Base-by-base conservation (phyloP, 2,329 filamentous ascomycete genomes). In the Samsoniella hepiali region DNA sequence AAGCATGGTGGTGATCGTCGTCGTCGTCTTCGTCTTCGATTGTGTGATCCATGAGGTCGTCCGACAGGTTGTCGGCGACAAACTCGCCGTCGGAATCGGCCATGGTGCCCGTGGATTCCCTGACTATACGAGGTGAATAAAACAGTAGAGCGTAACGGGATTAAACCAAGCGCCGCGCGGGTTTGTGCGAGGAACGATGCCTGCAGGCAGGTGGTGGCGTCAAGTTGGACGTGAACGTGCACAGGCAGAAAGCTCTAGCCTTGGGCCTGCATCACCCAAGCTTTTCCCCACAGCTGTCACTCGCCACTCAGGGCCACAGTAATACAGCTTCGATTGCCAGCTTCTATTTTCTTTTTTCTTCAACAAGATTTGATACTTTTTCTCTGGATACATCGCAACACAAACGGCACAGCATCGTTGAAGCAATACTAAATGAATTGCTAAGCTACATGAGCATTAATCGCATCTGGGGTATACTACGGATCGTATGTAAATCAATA, bases 41-140 rank as follows among this genome's bases (percentile, higher is more conserved):
- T 50, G 76, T 78, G 68, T 82, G 78, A 68, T 80, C 79, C 66
- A 80, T 77, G 65, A 87, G 80, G 67, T 89, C 88, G 70, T 89
- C 87, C 31, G 87, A 89, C 73, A 81, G 79, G 69, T 84, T 84
- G 65, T 86, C 83, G 67, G 74, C 84, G 65, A 89, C 82, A 73
- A 86, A 91, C 68, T 91, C 88, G 74, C 85, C 88, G 72, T 91
- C 89, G 22, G 88, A 91, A 76, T 90, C 88, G 63, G 87, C 86
- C 89, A 91, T 91, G 67, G 65, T 66, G 64, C 56, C 27, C n/a
- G 47, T 3, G n/a, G 38, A 9, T 45, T 17, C 40, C 40, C 10
- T n/a, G 8, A 11, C 7, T 22, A 36, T 54, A 15, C 42, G 22
- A 40, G 9, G 42, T 36, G 40, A 51, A n/a, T 17, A 13, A 22